phyloP scores from a whole-genome alignment of 192 early-diverging fungal species.

The Gaertneriomyces semiglobifer region DNA sequence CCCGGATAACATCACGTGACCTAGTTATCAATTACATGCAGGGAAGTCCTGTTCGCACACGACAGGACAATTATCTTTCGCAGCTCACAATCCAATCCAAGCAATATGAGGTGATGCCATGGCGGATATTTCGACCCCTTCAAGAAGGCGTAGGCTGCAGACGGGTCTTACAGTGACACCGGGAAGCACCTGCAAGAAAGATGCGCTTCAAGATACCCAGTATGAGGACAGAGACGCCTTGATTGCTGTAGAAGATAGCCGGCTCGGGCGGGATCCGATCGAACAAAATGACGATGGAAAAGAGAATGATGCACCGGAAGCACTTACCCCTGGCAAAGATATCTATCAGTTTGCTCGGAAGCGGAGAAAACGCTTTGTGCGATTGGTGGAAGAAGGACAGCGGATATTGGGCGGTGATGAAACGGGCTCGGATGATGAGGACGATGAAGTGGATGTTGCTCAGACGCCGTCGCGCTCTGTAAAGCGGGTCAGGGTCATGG shows the following conservation, averaged over 20 bases:
- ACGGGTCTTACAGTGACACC: slow-evolving; percentile 17
- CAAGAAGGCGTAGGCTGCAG: slow-evolving; percentile 10
- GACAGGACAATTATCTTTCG: no score
- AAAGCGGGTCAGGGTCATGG: background rate
- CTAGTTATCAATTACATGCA: no score
- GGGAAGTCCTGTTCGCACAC: no score
- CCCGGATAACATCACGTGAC: no score
- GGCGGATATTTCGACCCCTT: background rate
- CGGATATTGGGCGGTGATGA: background rate
- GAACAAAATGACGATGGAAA: slow-evolving; percentile 19
- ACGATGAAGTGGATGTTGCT: background rate
- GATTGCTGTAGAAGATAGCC: background rate
- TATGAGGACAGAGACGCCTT: slow-evolving; percentile 10
- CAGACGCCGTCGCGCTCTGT: slow-evolving; percentile 4
- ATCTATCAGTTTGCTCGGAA: slow-evolving; percentile 19
- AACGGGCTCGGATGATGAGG: slow-evolving; percentile 3
- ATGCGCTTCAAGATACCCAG: background rate
- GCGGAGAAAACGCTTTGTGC: slow-evolving; percentile 1
- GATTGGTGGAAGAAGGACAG: slow-evolving; percentile 9
- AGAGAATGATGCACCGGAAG: background rate
- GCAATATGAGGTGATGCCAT: background rate
- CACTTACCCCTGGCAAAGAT: slow-evolving; percentile 23
- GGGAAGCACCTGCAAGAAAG: background rate
- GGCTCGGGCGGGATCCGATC: background rate
- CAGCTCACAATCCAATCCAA: no score